Conservation (phyloP, 2,329 filamentous ascomycete species). For the Pseudocercospora musae region DNA sequence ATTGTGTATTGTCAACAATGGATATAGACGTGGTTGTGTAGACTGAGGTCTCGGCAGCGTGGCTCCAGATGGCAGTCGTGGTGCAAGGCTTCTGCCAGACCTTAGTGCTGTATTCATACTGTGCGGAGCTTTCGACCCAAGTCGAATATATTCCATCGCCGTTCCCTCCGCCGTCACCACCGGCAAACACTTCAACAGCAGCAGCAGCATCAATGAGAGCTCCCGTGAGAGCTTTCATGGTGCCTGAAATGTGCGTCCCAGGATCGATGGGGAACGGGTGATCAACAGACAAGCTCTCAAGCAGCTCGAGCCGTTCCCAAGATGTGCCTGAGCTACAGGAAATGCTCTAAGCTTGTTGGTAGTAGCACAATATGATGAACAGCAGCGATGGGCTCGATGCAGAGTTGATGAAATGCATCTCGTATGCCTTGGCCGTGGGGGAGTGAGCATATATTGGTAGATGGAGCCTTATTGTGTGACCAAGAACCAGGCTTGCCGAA, state of each 20-base stretch:
- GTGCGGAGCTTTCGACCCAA: not conserved
- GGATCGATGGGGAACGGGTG: not conserved
- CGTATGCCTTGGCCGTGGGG: not conserved
- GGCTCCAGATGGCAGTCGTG: not conserved
- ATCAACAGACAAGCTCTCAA: not conserved
- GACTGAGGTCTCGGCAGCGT: not conserved
- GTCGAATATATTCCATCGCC: not conserved
- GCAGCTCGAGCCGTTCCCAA: not conserved
- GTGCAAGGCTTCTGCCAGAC: constrained; percentile 1
- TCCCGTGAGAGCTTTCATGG: not conserved
- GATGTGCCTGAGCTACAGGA: not conserved
- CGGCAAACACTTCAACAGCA: not conserved
- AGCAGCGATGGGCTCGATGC: not conserved
- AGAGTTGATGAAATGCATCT: not conserved
- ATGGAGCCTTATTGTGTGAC: not conserved
- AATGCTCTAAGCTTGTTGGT: not conserved
- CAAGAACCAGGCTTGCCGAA: not conserved
- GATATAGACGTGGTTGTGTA: not conserved
- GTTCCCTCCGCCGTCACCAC: not conserved
- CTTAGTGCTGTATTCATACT: not conserved
- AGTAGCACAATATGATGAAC: not conserved
- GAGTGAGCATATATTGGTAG: not conserved
- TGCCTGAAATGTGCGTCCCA: not conserved
- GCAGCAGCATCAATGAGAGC: not conserved
- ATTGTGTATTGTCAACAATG: not conserved